A percentile compares a stretch with the other conserved stretches of the same genome.
Evolutionary conservation across 225 moss, liverwort and hornwort species (phyloP).

Genomic region (Bryum argenteum): DNA sequence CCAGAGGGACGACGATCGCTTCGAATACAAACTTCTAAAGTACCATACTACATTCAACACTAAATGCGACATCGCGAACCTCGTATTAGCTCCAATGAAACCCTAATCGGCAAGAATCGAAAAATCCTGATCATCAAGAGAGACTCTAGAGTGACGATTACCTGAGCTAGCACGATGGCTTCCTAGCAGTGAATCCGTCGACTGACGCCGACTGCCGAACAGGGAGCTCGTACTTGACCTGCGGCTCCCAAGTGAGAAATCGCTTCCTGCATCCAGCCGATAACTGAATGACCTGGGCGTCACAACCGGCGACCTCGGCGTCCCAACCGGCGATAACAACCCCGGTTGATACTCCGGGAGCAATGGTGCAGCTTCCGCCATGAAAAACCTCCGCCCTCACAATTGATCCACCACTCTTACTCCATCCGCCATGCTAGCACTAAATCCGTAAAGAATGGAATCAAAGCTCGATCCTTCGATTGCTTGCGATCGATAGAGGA

Average conservation of each 20-base stretch:
- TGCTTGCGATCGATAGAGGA: too few species aligned
- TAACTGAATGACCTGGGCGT: constrained; percentile 65
- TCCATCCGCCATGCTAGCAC: background rate
- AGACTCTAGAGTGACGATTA: background rate
- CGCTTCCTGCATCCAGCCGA: constrained; percentile 46
- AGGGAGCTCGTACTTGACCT: constrained; percentile 46
- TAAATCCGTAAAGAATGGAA: too few species aligned
- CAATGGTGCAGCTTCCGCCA: constrained; percentile 41
- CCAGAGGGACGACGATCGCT: too few species aligned
- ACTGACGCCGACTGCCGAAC: constrained; percentile 43
- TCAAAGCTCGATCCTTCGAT: too few species aligned
- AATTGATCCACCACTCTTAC: background rate
- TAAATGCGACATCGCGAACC: too few species aligned
- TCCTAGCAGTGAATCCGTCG: constrained; percentile 38
- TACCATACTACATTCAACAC: too few species aligned
- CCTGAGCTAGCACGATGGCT: constrained; percentile 48
- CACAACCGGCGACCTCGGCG: constrained; percentile 40
- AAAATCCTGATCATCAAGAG: background rate
- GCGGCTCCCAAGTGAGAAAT: constrained; percentile 40
- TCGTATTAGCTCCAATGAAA: background rate
- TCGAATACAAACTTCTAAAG: too few species aligned
- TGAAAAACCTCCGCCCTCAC: constrained; percentile 2
- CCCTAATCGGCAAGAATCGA: background rate
- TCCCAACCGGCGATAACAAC: constrained; percentile 15
- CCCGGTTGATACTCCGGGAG: constrained; percentile 21